A percentile compares a stretch with the other conserved stretches of the same genome.
phyloP scores from a whole-genome alignment of 129 eudicot species.

The Silybum marianum region DNA sequence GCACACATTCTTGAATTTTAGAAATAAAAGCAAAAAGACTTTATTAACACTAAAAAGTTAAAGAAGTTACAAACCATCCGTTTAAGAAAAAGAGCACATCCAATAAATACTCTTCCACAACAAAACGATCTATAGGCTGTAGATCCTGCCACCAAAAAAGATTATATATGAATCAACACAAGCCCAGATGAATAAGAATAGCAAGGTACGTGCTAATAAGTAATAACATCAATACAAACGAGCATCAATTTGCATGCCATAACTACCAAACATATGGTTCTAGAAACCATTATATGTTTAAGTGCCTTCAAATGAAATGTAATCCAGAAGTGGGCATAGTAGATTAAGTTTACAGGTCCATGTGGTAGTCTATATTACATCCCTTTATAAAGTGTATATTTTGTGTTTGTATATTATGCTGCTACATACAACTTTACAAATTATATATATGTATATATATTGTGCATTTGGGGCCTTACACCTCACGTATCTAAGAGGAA shows the following conservation, averaged over 20 bases:
- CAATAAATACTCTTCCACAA: conserved; percentile 93
- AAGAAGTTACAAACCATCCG: conserved; percentile 75
- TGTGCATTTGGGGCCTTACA: too few relatives aligned
- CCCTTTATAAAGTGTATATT: too few relatives aligned
- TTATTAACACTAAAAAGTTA: not conserved
- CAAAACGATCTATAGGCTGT: conserved; percentile 85
- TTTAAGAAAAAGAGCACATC: conserved; percentile 85
- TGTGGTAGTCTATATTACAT: too few relatives aligned
- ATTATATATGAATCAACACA: conserved; percentile 7
- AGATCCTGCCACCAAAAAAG: conserved; percentile 56
- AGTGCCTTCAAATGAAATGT: not conserved
- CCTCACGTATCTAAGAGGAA: too few relatives aligned
- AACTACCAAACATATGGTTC: not conserved
- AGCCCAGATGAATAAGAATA: not conserved
- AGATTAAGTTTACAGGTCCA: not conserved
- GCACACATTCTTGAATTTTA: not conserved
- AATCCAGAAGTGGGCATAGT: not conserved
- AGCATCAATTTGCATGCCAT: not conserved
- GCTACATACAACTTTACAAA: too few relatives aligned
- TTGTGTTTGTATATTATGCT: too few relatives aligned
- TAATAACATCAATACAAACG: not conserved
- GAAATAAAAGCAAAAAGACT: conserved; percentile 1
- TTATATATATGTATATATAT: too few relatives aligned
- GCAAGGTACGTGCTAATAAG: not conserved
- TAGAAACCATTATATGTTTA: not conserved